A percentile compares a stretch with the other conserved stretches of the same genome.
These are phyloP conservation scores for Fragilaria radians DNA, from an alignment of 108 stramenopile genomes.

Conservation along the genomic window DNA sequence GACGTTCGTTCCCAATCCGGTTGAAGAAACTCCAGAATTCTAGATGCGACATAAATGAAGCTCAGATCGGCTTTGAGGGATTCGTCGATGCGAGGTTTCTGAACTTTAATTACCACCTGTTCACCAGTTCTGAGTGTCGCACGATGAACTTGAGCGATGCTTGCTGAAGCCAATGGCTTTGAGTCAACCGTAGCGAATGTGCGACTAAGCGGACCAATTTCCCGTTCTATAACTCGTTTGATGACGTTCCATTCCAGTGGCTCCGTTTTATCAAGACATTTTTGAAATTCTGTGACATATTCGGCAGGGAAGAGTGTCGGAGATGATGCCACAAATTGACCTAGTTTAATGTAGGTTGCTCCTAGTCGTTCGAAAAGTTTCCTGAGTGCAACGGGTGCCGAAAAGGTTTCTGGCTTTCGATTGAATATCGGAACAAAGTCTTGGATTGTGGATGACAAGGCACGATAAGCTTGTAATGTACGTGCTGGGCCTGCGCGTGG, in stretches of 20 bases:
- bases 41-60: slow-evolving; percentile 86
- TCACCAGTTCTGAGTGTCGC: slow-evolving; percentile 81
- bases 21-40: slow-evolving; percentile 81
- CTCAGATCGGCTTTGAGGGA: slow-evolving; percentile 88
- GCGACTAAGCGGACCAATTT: slow-evolving; percentile 65
- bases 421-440: slow-evolving; percentile 57
- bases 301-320: slow-evolving; percentile 94
- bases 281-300: slow-evolving; percentile 92
- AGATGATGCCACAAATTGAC: slow-evolving; percentile 91
- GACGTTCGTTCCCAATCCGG: slow-evolving; percentile 89
- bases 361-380: slow-evolving; percentile 89
- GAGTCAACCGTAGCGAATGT: slow-evolving; percentile 69
- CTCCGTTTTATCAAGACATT: slow-evolving; percentile 89
- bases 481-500: slow-evolving; percentile 70
- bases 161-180: slow-evolving; percentile 83
- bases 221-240: slow-evolving; percentile 74
- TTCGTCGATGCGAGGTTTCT: slow-evolving; percentile 88
- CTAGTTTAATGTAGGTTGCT: slow-evolving; percentile 94
- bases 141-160: slow-evolving; percentile 91
- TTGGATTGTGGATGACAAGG: slow-evolving; percentile 55
- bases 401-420: slow-evolving; percentile 32
- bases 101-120: slow-evolving; percentile 95
- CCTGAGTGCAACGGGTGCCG: slow-evolving; percentile 58
- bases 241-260: slow-evolving; percentile 78
- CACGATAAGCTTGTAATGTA: slow-evolving; percentile 73